Evolutionary conservation across 495 filamentous ascomycete genomes (phyloP).

Genomic region (Xylaria flabelliformis): DNA sequence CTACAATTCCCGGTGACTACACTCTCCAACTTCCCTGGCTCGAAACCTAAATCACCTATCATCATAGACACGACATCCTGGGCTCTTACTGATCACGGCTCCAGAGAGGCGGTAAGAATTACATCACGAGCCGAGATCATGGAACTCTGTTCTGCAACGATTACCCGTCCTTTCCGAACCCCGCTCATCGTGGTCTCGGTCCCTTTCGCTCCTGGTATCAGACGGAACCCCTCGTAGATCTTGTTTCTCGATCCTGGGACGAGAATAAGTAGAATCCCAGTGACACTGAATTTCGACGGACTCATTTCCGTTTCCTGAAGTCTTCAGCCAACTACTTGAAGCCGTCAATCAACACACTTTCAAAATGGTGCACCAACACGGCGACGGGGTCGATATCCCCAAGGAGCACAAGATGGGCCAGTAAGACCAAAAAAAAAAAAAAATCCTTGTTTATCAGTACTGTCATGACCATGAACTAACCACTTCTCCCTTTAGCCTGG

Average conservation of each 20-base stretch:
- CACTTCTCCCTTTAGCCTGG: slow-evolving; percentile 41
- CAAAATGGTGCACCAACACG: slow-evolving; percentile 54
- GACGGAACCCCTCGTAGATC: neutral
- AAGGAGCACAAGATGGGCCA: slow-evolving; percentile 45
- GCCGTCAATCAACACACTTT: neutral
- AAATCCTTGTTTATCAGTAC: neutral
- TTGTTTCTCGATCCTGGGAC: too few species aligned
- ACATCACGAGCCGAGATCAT: slow-evolving; percentile 34
- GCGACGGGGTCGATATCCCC: slow-evolving; percentile 53
- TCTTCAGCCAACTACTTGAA: neutral
- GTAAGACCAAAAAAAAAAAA: slow-evolving; percentile 34
- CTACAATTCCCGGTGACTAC: neutral
- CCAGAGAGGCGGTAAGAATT: slow-evolving; percentile 30
- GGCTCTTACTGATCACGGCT: slow-evolving; percentile 32
- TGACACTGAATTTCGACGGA: neutral
- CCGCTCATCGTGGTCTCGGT: slow-evolving; percentile 2
- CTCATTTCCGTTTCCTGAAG: neutral
- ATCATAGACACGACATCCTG: neutral
- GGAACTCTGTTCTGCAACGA: slow-evolving; percentile 20
- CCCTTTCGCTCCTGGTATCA: neutral
- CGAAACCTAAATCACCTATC: neutral
- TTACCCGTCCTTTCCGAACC: slow-evolving; percentile 19
- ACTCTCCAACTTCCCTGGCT: neutral
- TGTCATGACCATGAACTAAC: neutral
- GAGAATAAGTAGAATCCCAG: neutral